A percentile compares a stretch with the other conserved stretches of the same genome.
These are phyloP conservation scores for Fusarium drepaniforme DNA, from an alignment of 2,329 filamentous ascomycete genomes.

Conservation along the genomic window DNA sequence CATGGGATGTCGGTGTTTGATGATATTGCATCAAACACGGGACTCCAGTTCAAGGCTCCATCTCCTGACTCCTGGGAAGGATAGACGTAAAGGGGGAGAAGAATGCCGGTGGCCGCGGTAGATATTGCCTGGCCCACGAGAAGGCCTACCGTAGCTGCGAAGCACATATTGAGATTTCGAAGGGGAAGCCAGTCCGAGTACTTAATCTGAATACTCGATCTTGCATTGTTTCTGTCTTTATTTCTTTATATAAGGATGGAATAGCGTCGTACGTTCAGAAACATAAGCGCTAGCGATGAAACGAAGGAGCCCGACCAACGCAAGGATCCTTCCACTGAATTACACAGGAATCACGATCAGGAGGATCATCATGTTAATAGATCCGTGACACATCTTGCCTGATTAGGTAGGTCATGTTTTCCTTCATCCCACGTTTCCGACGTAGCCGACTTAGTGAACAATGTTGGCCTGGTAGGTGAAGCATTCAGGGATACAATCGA, in stretches of 20 bases:
- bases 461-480: background rate
- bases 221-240: background rate
- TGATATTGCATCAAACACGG: conserved; percentile 25
- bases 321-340: background rate
- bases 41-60: conserved; percentile 39
- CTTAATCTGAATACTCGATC: no score
- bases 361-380: background rate
- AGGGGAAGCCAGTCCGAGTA: no score
- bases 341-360: background rate
- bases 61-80: conserved; percentile 33
- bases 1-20: conserved; percentile 22
- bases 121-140: background rate
- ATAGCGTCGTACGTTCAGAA: background rate
- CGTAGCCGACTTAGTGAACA: background rate
- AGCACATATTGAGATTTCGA: background rate
- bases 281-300: background rate
- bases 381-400: background rate
- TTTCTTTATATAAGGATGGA: background rate
- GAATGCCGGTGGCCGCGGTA: conserved; percentile 25
- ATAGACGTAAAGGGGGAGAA: conserved; percentile 41
- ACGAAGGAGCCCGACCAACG: background rate
- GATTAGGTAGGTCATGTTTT: background rate
- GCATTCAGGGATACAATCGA: background rate
- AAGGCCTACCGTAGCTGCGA: background rate
- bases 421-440: background rate